Evolutionary conservation across 2,329 filamentous ascomycete species (phyloP), one percentile per base, ranked within the genome.

Genomic region (Lachnellula subtilissima): DNA sequence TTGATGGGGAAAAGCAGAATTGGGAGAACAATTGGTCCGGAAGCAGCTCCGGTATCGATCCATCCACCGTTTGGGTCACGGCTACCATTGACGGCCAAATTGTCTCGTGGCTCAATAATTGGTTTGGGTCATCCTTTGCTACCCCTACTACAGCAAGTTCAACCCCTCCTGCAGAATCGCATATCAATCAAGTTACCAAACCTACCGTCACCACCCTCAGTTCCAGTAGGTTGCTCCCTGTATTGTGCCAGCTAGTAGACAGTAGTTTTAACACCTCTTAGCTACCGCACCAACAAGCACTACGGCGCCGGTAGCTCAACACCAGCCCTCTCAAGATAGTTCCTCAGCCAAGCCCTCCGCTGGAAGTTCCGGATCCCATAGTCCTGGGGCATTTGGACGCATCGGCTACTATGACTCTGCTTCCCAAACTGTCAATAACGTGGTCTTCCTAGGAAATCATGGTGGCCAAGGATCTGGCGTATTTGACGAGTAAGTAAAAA

Each of bases 371-470:
- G 55, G 51, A 55, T 59, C 59, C 37, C 66, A 69, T 46, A 58
- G 25, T 45, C 49, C 14, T 39, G 11, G 25, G 14, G 48, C 63
- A 19, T 81, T 76, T 72, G 67, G 64, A 47, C 73, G 77, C 39
- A 71, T 76, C 51, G 74, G 74, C 25, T 79, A 77, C 64, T 82
- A 81, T 61, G 69, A 75, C 52, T 72, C 78, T 7, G 66, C 65
- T 11, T 60, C 64, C 8, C 70, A 73, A 40, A 73, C 71, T 54
- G 72, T 76, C 19, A 74, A 81, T 22, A 81, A 81, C 14, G 66
- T 86, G 23, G 76, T 77, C 32, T 86, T 85, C 71, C 70, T 85
- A 37, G 83, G 83, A 62, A 79, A 84, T 64, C 67, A 76, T 56
- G 82, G 83, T 56, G 81, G 79, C 40, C 67, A 74, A 37, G 76